Evolutionary conservation across 352 stramenopile genomes (phyloP).

Genomic region (Phytopythium sindhum): DNA sequence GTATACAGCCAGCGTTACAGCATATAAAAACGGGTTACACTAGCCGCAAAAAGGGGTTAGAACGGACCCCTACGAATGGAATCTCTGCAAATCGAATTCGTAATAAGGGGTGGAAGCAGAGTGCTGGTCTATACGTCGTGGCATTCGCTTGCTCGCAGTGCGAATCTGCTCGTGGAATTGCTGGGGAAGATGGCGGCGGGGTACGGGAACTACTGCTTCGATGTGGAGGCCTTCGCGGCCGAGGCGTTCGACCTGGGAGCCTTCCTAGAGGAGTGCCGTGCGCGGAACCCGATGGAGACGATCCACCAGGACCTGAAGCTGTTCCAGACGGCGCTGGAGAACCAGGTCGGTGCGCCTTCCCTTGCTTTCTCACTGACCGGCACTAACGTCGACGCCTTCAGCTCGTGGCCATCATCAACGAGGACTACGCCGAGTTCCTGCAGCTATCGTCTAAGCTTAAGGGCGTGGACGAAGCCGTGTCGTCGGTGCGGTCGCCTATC

Average conservation of each 20-base stretch:
- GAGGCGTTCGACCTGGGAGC: conserved; percentile 61
- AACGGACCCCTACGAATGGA: too few species aligned
- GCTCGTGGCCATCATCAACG: conserved; percentile 87
- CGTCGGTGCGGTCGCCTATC: conserved; percentile 69
- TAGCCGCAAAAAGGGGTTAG: too few species aligned
- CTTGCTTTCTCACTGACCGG: neutral
- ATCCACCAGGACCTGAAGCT: conserved; percentile 82
- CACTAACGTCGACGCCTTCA: conserved; percentile 8
- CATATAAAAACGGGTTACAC: too few species aligned
- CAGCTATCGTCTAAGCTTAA: conserved; percentile 87
- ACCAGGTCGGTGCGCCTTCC: conserved; percentile 39
- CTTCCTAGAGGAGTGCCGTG: conserved; percentile 78
- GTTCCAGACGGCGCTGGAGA: conserved; percentile 84
- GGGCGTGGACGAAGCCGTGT: conserved; percentile 82
- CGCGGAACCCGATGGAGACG: conserved; percentile 76
- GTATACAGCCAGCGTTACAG: too few species aligned
- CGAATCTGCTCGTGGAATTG: neutral
- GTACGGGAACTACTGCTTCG: conserved; percentile 73
- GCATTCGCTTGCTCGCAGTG: neutral
- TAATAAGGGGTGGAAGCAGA: neutral
- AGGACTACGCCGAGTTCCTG: conserved; percentile 88
- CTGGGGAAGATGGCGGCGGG: neutral
- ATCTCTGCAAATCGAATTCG: neutral
- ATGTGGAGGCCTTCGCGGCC: conserved; percentile 73
- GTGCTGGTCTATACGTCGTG: neutral